Base-by-base conservation (phyloP, 148 eudicot species). In the Talinum fruticosum region DNA sequence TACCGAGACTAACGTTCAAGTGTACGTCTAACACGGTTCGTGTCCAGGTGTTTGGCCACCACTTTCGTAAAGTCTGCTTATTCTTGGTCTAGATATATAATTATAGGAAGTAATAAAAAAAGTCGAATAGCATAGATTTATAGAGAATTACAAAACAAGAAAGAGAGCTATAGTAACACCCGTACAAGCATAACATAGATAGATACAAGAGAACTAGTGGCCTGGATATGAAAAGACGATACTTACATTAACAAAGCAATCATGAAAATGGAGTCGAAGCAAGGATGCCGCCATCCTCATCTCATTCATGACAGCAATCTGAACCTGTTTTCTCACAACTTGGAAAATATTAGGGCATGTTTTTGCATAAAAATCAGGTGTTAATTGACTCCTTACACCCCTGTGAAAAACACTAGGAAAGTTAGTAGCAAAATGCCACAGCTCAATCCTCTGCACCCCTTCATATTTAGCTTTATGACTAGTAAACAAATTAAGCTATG, bases 171-270 rank as follows among this genome's bases (percentile, higher is more conserved):
- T 0, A 41, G 47, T 41, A 41, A 6, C 47, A 41, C 12, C n/a
- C n/a, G n/a, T n/a, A n/a, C n/a, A n/a, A n/a, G n/a, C n/a, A n/a
- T n/a, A n/a, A n/a, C n/a, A n/a, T n/a, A 51, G 57, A 1, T 51
- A 15, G 57, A 41, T 41, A 41, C 47, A 41, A 41, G 23, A 5
- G 57, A n/a, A n/a, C n/a, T n/a, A n/a, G n/a, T n/a, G n/a, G n/a
- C n/a, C n/a, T n/a, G n/a, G n/a, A n/a, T n/a, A n/a, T n/a, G 23
- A 19, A 15, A 5, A 18, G 6, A 3, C 18, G 8, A 29, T 28
- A 86, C 96, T 85, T 59, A 93, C 97, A 61, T 93, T 91, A 16
- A 93, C 97, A 53, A 91, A 91, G 84, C 97, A 93, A 71, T 93
- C 97, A 61, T 93, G 98, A 76, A 93, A 89, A 72, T 91, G 93